Base-by-base conservation (phyloP, 1,284 basidiomycete genomes). In the Malassezia dermatis region DNA sequence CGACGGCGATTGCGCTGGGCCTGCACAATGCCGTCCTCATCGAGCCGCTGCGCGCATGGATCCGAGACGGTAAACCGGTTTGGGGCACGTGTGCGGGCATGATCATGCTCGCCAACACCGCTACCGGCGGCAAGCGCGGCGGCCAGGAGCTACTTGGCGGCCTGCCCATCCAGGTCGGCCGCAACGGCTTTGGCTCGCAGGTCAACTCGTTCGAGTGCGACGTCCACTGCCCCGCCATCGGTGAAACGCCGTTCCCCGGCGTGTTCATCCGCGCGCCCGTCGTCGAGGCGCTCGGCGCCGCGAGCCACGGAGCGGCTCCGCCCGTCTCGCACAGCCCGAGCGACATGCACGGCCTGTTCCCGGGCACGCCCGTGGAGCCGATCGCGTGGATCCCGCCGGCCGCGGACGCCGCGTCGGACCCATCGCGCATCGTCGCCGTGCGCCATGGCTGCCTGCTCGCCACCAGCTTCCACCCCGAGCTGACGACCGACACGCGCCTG, bases 81-180 rank as follows among this genome's bases (percentile, higher is more conserved):
- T 98, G 89, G 88, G 93, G 93, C 2, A 96, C 91, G 0, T 98
- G 93, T 75, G 93, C 93, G 0, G 93, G 93, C 17, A 91, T 93
- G 63, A 96, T 98, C 62, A 79, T 96, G 46, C 81, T 96, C 40
- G 13, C 83, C 44, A 34, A 61, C 35, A 58, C 70, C 84, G 59
- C 71, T 13, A 64, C 55, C 13, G 85, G 86, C 45, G 81, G 84
- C 11, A 93, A 91, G 78, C 85, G 83, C 67, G 88, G 86, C 35
- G 88, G 88, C 2, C 89, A 90, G 75, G 86, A 90, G 64, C 78
- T 91, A 12, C 78, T 95, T 17, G 85, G 85, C 26, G 90, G 86
- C 15, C 81, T 95, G 57, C 83, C 85, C 15, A 79, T 93, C 56
- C 81, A 81, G 11, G 84, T 93, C 8, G 85, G 83, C 48, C 80